phyloP scores from a whole-genome alignment of 2,329 filamentous ascomycete species.

The Arachnomyces sp. region DNA sequence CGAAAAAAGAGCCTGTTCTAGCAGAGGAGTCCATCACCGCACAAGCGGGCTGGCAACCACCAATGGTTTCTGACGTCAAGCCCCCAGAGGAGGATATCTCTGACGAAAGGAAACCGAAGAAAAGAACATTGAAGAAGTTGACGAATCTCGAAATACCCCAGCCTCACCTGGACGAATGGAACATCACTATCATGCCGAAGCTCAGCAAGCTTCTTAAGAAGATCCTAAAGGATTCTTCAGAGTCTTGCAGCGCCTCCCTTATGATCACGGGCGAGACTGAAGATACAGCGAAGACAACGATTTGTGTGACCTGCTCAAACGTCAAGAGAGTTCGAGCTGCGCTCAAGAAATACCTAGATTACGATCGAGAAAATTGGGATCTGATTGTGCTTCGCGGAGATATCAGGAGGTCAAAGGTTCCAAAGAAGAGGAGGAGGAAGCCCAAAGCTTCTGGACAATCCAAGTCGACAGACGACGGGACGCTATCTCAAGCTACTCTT shows the following conservation, averaged over 20 bases:
- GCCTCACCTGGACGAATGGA: slow-evolving; percentile 50
- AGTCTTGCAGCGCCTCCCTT: slow-evolving; percentile 54
- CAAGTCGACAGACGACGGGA: slow-evolving; percentile 19
- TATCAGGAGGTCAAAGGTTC: slow-evolving; percentile 47
- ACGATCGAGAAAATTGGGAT: slow-evolving; percentile 49
- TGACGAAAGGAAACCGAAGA: slow-evolving; percentile 26
- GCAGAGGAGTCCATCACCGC: background rate
- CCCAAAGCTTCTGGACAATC: slow-evolving; percentile 25
- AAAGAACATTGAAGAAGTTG: slow-evolving; percentile 37
- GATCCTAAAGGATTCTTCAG: slow-evolving; percentile 49
- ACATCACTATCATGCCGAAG: slow-evolving; percentile 48
- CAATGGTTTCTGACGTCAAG: too few species aligned
- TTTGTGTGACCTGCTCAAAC: slow-evolving; percentile 56
- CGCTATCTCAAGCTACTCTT: slow-evolving; percentile 21
- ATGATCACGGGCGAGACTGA: slow-evolving; percentile 52
- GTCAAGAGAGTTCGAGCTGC: slow-evolving; percentile 49
- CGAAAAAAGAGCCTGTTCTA: background rate
- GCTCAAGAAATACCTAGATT: slow-evolving; percentile 49
- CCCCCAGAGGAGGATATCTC: too few species aligned
- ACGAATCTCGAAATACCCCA: slow-evolving; percentile 46
- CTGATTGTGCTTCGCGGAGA: slow-evolving; percentile 54
- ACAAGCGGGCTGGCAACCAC: background rate
- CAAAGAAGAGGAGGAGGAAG: slow-evolving; percentile 32
- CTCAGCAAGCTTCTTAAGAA: slow-evolving; percentile 52
- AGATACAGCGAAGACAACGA: slow-evolving; percentile 51